phyloP scores from a whole-genome alignment of 768 basidiomycete genomes.

The Amanita rubescens region DNA sequence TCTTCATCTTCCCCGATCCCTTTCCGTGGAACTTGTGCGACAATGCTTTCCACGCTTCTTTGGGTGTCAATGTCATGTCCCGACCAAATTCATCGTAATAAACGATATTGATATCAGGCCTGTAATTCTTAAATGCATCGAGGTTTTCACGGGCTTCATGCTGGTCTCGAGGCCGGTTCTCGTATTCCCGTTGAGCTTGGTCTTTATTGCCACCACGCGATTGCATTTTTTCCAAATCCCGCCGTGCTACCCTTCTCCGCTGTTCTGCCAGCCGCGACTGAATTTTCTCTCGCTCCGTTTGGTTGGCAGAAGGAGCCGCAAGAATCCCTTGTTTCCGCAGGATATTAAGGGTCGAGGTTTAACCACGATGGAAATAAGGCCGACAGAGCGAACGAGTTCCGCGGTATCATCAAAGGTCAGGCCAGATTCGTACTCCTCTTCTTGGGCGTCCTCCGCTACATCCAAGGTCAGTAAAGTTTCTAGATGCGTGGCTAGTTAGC shows the following conservation, averaged over 20 bases:
- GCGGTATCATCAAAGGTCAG: conserved; percentile 94
- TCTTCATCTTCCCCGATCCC: conserved; percentile 94
- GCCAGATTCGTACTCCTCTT: conserved; percentile 42
- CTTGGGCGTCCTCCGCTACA: conserved; percentile 46
- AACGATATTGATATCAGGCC: conserved; percentile 92
- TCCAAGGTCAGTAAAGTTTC: conserved; percentile 7
- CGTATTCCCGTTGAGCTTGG: conserved; percentile 90
- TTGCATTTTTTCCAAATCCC: conserved; percentile 74
- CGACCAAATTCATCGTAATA: conserved; percentile 97
- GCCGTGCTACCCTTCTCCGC: conserved; percentile 62
- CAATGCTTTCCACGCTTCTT: conserved; percentile 98
- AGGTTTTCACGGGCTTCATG: conserved; percentile 78
- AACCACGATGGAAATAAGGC: conserved; percentile 50
- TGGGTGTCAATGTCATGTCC: conserved; percentile 70
- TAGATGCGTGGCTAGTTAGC: neutral
- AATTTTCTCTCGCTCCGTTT: conserved; percentile 66
- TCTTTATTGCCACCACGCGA: conserved; percentile 80
- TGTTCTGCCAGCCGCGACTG: conserved; percentile 88
- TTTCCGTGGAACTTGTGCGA: conserved; percentile 99
- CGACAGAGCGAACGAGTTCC: conserved; percentile 87
- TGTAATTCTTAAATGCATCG: conserved; percentile 88
- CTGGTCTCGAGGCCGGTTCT: conserved; percentile 87
- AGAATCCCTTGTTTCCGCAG: conserved; percentile 91
- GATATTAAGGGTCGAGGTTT: conserved; percentile 71
- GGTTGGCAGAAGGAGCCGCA: conserved; percentile 54